Evolutionary conservation across 306 rosid species (phyloP).

Genomic region (Cucurbita moschata): DNA sequence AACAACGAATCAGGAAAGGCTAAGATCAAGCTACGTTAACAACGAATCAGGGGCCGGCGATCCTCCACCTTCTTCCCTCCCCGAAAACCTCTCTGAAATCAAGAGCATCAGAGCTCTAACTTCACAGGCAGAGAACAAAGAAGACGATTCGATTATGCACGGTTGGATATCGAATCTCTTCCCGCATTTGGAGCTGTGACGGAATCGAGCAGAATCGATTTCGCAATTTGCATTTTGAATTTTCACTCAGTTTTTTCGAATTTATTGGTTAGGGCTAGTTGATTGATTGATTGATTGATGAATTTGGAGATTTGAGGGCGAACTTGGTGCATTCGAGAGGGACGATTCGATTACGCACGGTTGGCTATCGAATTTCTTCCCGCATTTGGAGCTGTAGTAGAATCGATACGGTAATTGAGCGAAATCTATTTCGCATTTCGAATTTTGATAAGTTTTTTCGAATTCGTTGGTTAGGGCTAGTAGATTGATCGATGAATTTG

Average conservation of each 20-base stretch:
- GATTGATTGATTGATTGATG: background rate
- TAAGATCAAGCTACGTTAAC: conserved; percentile 42
- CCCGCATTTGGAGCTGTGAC: conserved; percentile 45
- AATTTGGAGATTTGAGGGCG: background rate
- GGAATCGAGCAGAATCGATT: background rate
- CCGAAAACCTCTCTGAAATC: conserved; percentile 49
- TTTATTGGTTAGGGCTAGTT: background rate
- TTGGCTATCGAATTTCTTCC: conserved; percentile 36
- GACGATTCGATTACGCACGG: conserved; percentile 6
- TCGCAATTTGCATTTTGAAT: background rate
- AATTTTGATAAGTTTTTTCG: too few relatives aligned
- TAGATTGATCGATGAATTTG: background rate
- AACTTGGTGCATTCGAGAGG: conserved; percentile 19
- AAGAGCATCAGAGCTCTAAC: conserved; percentile 18
- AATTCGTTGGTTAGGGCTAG: too few relatives aligned
- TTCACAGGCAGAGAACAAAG: background rate
- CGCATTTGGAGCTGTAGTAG: conserved; percentile 24
- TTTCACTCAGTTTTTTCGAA: background rate
- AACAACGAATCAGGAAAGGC: conserved; percentile 15
- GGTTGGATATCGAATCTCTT: conserved; percentile 32
- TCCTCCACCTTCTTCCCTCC: conserved; percentile 28
- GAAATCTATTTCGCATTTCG: too few relatives aligned
- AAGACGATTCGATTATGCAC: conserved; percentile 6
- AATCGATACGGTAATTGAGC: background rate
- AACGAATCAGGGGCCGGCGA: conserved; percentile 37